These are phyloP conservation scores for Phytophthora fragariae DNA, from an alignment of 352 stramenopile species.

Conservation along the genomic window DNA sequence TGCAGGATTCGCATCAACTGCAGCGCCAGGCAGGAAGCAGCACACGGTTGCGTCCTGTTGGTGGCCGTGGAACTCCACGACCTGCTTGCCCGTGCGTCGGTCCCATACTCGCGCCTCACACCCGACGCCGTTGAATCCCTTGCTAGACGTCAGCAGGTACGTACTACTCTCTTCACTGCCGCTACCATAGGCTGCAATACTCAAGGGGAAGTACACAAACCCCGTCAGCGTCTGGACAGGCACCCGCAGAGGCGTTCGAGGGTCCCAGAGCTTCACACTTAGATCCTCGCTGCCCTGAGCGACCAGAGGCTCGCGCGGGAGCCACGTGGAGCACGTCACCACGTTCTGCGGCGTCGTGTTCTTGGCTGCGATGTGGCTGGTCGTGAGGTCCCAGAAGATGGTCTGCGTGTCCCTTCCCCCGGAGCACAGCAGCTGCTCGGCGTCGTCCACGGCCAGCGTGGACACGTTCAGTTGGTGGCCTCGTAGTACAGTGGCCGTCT, in stretches of 20 bases:
- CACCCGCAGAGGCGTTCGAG: slow-evolving; percentile 52
- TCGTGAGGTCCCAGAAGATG: slow-evolving; percentile 80
- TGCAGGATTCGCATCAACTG: slow-evolving; percentile 7
- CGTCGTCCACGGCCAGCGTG: slow-evolving; percentile 57
- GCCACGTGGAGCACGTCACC: slow-evolving; percentile 85
- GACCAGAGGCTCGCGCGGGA: slow-evolving; percentile 66
- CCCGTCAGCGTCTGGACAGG: slow-evolving; percentile 65
- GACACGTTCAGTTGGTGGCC: slow-evolving; percentile 80
- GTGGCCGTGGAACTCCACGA: slow-evolving; percentile 68
- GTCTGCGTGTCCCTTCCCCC: slow-evolving; percentile 85
- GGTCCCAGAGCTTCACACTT: slow-evolving; percentile 85
- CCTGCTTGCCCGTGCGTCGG: slow-evolving; percentile 65
- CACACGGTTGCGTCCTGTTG: slow-evolving; percentile 82
- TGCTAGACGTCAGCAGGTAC: slow-evolving; percentile 85
- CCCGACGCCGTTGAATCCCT: slow-evolving; percentile 86
- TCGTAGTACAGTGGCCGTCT: slow-evolving; percentile 38
- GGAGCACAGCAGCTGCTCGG: slow-evolving; percentile 73
- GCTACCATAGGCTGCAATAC: slow-evolving; percentile 44
- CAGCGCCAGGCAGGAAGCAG: slow-evolving; percentile 55
- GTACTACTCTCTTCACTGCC: slow-evolving; percentile 39
- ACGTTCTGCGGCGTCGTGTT: slow-evolving; percentile 87
- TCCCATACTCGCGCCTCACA: slow-evolving; percentile 85
- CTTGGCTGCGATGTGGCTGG: slow-evolving; percentile 51
- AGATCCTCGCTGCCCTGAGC: slow-evolving; percentile 86
- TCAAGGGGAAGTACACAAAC: slow-evolving; percentile 86